phyloP scores from a whole-genome alignment of 805 yeast genomes.

The Tetrapisispora pingtungensis region DNA sequence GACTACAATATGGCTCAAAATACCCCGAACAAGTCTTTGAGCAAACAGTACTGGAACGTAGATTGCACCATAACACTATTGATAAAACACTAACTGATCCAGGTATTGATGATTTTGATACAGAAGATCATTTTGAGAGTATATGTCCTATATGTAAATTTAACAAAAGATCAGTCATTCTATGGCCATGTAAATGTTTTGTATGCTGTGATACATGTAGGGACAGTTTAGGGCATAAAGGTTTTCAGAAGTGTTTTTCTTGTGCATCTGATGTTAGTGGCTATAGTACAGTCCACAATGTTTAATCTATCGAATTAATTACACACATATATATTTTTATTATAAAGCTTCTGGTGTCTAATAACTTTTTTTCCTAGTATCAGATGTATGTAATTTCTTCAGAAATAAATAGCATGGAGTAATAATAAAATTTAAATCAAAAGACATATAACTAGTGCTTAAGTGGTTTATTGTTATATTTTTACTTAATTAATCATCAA shows the following conservation, averaged over 20 bases:
- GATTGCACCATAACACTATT: slow-evolving; percentile 3
- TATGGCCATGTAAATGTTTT: slow-evolving; percentile 92
- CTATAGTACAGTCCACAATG: slow-evolving; percentile 31
- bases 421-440: too few species aligned
- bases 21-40: slow-evolving; percentile 23
- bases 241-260: slow-evolving; percentile 72
- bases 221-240: slow-evolving; percentile 56
- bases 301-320: slow-evolving; percentile 4
- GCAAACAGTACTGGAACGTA: slow-evolving; percentile 24
- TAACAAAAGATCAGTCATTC: slow-evolving; percentile 60
- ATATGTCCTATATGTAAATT: slow-evolving; percentile 76
- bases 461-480: background rate
- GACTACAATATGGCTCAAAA: slow-evolving; percentile 26
- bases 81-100: background rate
- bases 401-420: too few species aligned
- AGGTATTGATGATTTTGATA: slow-evolving; percentile 2
- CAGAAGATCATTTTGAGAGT: slow-evolving; percentile 29
- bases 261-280: slow-evolving; percentile 65
- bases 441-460: too few species aligned
- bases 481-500: background rate
- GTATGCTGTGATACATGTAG: slow-evolving; percentile 84
- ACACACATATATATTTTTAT: too few species aligned
- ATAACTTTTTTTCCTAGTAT: too few species aligned
- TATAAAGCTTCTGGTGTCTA: too few species aligned
- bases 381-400: too few species aligned